Evolutionary conservation across 371 early-diverging fungal genomes (phyloP).

Genomic region (Syncephalastrum monosporum): DNA sequence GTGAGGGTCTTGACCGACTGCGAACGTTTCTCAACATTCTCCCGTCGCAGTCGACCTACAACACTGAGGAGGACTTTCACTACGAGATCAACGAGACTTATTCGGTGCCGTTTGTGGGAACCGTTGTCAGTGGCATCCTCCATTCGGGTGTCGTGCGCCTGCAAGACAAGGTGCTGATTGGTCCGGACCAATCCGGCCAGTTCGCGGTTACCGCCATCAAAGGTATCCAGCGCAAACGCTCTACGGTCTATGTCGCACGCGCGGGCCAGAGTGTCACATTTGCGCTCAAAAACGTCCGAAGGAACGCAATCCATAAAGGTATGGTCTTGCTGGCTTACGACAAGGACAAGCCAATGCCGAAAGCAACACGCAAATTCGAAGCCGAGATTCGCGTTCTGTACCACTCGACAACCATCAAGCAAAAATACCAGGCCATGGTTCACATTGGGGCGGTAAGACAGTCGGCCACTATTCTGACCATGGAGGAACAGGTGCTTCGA

Average conservation of each 20-base stretch:
- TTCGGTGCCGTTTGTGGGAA: constrained; percentile 88
- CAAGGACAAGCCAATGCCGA: constrained; percentile 56
- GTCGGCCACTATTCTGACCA: constrained; percentile 80
- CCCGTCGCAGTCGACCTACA: constrained; percentile 68
- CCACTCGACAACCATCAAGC: constrained; percentile 88
- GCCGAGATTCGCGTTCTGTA: constrained; percentile 89
- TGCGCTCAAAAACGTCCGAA: constrained; percentile 81
- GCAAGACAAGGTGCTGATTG: constrained; percentile 83
- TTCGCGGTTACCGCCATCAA: constrained; percentile 79
- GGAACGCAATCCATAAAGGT: constrained; percentile 81
- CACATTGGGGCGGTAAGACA: constrained; percentile 91
- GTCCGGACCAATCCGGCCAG: constrained; percentile 82
- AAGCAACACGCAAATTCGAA: constrained; percentile 79
- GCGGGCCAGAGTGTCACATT: constrained; percentile 89
- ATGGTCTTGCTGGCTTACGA: constrained; percentile 78
- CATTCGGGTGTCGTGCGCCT: constrained; percentile 66
- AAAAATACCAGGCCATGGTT: constrained; percentile 92
- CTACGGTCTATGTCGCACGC: constrained; percentile 69
- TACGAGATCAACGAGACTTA: constrained; percentile 89
- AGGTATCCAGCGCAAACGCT: constrained; percentile 88
- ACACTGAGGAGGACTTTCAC: constrained; percentile 63
- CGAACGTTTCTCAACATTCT: constrained; percentile 82
- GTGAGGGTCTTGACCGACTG: constrained; percentile 81
- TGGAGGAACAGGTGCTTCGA: constrained; percentile 72
- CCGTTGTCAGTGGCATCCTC: constrained; percentile 76